Base-by-base conservation (phyloP, 1,284 basidiomycete species). In the Malassezia sp. region DNA sequence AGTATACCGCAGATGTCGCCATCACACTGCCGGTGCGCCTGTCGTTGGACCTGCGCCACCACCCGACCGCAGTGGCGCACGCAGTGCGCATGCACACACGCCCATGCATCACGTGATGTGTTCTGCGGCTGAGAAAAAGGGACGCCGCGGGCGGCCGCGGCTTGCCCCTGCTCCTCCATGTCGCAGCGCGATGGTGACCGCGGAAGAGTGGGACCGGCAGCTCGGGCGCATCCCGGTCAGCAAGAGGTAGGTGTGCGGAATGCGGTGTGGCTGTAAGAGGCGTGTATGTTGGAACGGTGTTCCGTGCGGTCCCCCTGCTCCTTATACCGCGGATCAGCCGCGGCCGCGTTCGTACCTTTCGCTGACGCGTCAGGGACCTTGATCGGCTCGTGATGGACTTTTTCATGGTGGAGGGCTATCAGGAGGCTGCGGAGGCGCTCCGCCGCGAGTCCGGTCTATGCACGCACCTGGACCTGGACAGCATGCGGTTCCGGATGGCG, bases 311-410 rank as follows among this genome's bases (percentile, higher is more conserved):
- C n/a, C n/a, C n/a, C n/a, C n/a, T n/a, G n/a, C n/a, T n/a, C n/a
- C n/a, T n/a, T n/a, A n/a, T n/a, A n/a, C n/a, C n/a, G n/a, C n/a
- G n/a, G n/a, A n/a, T n/a, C n/a, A n/a, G n/a, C n/a, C n/a, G n/a
- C n/a, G n/a, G n/a, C n/a, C n/a, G n/a, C 14, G 15, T 23, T 28
- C 39, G 46, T n/a, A n/a, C n/a, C n/a, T n/a, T n/a, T n/a, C n/a
- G 18, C 31, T 45, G 36, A 38, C 45, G 27, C n/a, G 22, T 47
- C 56, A 84, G 91, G 72, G 90, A 97, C 71, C 74, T 97, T 52
- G 93, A 97, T 71, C 79, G 83, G 4, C 78, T 97, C n/a, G 80
- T 97, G 37, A 90, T 95, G 81, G 88, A 99, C 71, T 97, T 95
- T 71, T 82, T 97, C 49, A 84, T 96, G 54, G 88, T 93, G 46